Evolutionary conservation across 495 filamentous ascomycete species (phyloP).

Genomic region (Massariosphaeria phaeospora): DNA sequence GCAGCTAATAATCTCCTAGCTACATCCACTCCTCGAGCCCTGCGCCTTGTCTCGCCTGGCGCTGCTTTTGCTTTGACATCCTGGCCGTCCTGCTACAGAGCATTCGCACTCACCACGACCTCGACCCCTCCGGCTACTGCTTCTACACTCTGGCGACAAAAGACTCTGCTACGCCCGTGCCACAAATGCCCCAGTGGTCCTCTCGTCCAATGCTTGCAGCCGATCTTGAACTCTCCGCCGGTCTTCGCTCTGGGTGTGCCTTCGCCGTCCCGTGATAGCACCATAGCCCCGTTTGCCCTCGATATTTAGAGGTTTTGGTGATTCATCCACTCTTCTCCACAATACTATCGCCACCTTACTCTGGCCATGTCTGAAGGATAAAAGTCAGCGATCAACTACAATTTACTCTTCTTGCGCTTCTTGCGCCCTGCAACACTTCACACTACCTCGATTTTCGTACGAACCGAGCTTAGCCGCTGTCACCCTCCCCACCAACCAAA

Average conservation of each 20-base stretch:
- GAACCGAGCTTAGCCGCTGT: constrained; percentile 6
- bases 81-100: no score
- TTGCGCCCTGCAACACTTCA: constrained; percentile 35
- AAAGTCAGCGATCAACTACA: neutral
- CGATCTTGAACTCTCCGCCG: neutral
- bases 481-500: neutral
- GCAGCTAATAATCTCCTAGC: constrained; percentile 8
- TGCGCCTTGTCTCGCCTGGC: no score
- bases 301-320: constrained; percentile 2
- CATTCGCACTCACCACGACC: no score
- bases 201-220: neutral
- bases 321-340: neutral
- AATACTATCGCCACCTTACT: constrained; percentile 3
- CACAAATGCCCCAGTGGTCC: no score
- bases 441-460: constrained; percentile 22
- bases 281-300: neutral
- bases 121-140: no score
- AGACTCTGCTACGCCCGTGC: neutral
- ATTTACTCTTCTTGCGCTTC: constrained; percentile 33
- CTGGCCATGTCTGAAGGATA: constrained; percentile 19
- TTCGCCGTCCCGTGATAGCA: neutral
- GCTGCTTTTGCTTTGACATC: no score
- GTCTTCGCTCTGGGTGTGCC: constrained; percentile 1
- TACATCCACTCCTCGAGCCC: neutral
- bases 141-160: no score